Conservation (phyloP, 2,329 filamentous ascomycete genomes). For the Fusarium oligoseptatum region DNA sequence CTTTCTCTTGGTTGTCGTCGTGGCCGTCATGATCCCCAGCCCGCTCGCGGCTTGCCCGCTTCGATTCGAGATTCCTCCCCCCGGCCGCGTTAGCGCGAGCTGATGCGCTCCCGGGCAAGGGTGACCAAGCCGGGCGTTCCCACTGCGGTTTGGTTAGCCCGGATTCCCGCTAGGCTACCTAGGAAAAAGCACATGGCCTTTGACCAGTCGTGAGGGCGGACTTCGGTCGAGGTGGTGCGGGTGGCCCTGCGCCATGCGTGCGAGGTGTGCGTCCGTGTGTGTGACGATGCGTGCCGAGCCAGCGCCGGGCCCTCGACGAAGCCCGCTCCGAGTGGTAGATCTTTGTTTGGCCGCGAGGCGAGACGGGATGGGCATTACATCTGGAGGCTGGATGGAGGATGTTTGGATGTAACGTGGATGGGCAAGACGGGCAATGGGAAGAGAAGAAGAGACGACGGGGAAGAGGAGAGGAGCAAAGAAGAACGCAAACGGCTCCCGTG, state of each 20-base stretch:
- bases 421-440: not conserved
- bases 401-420: not conserved
- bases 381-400: not conserved
- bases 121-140: conserved; percentile 4
- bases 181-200: not conserved
- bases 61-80: conserved; percentile 7
- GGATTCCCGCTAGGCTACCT: conserved; percentile 7
- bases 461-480: not conserved
- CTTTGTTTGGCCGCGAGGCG: conserved; percentile 18
- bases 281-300: conserved; percentile 12
- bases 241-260: conserved; percentile 3
- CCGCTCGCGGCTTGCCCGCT: conserved; percentile 3
- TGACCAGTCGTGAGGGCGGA: not conserved
- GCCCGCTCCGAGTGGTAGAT: conserved; percentile 22
- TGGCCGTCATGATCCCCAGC: conserved; percentile 6
- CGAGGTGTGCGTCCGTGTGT: conserved; percentile 18
- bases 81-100: conserved; percentile 9
- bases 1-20: conserved; percentile 32
- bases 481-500: not conserved
- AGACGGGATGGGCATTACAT: conserved; percentile 10
- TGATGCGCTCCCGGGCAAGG: conserved; percentile 5
- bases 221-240: conserved; percentile 12
- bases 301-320: conserved; percentile 12
- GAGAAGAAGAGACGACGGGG: not conserved
- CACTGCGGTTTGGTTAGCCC: conserved; percentile 26